These are phyloP conservation scores for Colletotrichum sp. DNA, from an alignment of 2,329 filamentous ascomycete genomes.

Conservation along the genomic window DNA sequence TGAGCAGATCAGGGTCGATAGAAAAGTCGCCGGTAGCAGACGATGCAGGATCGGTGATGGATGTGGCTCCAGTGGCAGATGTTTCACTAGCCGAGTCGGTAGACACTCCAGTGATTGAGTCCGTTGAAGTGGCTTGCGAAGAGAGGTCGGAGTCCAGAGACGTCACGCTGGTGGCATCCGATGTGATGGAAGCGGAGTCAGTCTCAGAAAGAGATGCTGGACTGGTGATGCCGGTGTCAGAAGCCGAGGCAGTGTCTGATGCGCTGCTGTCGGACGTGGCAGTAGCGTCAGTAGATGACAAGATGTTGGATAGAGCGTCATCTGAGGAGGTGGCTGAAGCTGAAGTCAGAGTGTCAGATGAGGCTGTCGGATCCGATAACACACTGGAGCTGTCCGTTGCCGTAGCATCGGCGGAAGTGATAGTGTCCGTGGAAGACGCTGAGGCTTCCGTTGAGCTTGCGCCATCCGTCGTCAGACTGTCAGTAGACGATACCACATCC, in stretches of 20 bases:
- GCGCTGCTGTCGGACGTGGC: neutral
- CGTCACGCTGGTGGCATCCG: fast-evolving
- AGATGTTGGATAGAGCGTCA: neutral
- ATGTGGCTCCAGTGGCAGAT: neutral
- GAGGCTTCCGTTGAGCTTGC: neutral
- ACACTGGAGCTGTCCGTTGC: neutral
- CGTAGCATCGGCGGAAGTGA: neutral
- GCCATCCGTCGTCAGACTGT: neutral
- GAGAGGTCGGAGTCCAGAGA: neutral
- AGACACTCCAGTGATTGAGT: neutral
- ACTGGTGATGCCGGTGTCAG: neutral
- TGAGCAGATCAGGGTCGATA: neutral
- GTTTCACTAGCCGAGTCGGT: neutral
- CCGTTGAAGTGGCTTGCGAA: neutral
- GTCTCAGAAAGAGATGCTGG: neutral
- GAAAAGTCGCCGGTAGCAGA: neutral
- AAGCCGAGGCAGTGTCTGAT: neutral
- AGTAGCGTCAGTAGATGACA: neutral
- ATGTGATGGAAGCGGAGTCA: neutral
- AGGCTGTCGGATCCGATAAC: neutral
- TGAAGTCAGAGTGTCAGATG: neutral
- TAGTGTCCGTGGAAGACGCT: neutral
- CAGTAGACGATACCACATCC: neutral
- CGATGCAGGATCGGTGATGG: neutral
- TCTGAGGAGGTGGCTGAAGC: neutral